These are phyloP conservation scores for Penstemon davidsonii DNA, from an alignment of 257 asterid genomes.

Conservation along the genomic window DNA sequence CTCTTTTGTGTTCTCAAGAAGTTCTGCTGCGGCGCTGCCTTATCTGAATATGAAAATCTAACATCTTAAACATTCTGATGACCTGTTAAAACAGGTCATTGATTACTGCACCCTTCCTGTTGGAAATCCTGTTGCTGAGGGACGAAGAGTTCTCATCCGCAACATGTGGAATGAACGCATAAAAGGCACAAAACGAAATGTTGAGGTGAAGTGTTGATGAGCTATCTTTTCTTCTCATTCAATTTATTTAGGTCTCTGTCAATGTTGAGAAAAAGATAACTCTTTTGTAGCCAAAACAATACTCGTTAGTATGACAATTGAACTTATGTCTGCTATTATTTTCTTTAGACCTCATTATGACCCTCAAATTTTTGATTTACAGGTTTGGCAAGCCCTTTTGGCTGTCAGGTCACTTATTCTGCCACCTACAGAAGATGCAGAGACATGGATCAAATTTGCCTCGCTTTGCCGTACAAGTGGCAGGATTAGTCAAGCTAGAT, in stretches of 20 bases:
- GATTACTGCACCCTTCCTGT: slow-evolving; percentile 92
- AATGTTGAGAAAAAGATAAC: not conserved
- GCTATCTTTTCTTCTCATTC: slow-evolving; percentile 21
- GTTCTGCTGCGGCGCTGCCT: slow-evolving; percentile 9
- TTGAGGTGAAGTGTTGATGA: slow-evolving; percentile 62
- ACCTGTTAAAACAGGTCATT: slow-evolving; percentile 59
- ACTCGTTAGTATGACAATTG: not conserved
- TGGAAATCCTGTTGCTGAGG: slow-evolving; percentile 85
- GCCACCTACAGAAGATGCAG: slow-evolving; percentile 97
- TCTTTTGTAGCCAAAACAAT: slow-evolving; percentile 3
- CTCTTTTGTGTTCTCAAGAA: slow-evolving; percentile 17
- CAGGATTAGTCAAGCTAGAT: slow-evolving; percentile 95
- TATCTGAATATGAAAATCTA: slow-evolving; percentile 9
- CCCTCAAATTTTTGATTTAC: slow-evolving; percentile 32
- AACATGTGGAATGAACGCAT: slow-evolving; percentile 99
- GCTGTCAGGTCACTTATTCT: slow-evolving; percentile 91
- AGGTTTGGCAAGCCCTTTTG: slow-evolving; percentile 96
- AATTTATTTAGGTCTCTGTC: slow-evolving; percentile 12
- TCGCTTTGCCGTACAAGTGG: slow-evolving; percentile 97
- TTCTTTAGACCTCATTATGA: slow-evolving; percentile 13
- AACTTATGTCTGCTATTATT: slow-evolving; percentile 12
- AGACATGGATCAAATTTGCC: slow-evolving; percentile 97
- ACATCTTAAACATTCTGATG: not conserved
- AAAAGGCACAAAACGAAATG: slow-evolving; percentile 92
- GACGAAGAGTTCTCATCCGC: slow-evolving; percentile 82